Evolutionary conservation across 1,284 basidiomycete species (phyloP).

Genomic region (Paramarasmius palmivorus): DNA sequence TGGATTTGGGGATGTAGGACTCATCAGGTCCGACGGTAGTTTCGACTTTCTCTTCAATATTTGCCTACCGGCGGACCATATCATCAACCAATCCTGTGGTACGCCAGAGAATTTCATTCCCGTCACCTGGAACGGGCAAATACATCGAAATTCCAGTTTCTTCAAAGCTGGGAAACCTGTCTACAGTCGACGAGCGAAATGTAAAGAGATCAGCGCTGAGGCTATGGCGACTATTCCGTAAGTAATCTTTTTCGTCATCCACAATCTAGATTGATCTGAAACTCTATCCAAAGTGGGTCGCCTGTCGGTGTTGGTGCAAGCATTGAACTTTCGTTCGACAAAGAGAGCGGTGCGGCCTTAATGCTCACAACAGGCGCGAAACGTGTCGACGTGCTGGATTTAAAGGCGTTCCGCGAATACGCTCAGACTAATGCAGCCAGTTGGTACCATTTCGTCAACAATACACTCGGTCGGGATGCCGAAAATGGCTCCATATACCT

Average conservation of each 20-base stretch:
- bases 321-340: neutral
- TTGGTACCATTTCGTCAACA: slow-evolving; percentile 11
- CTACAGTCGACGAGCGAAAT: neutral
- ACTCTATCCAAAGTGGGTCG: neutral
- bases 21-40: slow-evolving; percentile 15
- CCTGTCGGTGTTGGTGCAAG: neutral
- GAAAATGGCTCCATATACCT: slow-evolving; percentile 10
- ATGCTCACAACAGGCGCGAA: slow-evolving; percentile 11
- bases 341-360: slow-evolving; percentile 4
- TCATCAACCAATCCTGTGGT: slow-evolving; percentile 10
- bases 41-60: slow-evolving; percentile 22
- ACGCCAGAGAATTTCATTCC: slow-evolving; percentile 11
- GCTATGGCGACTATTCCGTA: neutral
- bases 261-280: no score
- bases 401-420: neutral
- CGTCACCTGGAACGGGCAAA: neutral
- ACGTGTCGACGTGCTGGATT: slow-evolving; percentile 3
- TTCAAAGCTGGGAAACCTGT: neutral
- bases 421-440: slow-evolving; percentile 2
- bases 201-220: neutral
- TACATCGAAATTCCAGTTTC: neutral
- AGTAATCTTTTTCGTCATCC: neutral
- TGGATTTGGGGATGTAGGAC: slow-evolving; percentile 26
- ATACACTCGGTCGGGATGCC: slow-evolving; percentile 3
- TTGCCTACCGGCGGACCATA: slow-evolving; percentile 10